phyloP scores from a whole-genome alignment of 1,284 basidiomycete species.

The Golubevia pallescens region DNA sequence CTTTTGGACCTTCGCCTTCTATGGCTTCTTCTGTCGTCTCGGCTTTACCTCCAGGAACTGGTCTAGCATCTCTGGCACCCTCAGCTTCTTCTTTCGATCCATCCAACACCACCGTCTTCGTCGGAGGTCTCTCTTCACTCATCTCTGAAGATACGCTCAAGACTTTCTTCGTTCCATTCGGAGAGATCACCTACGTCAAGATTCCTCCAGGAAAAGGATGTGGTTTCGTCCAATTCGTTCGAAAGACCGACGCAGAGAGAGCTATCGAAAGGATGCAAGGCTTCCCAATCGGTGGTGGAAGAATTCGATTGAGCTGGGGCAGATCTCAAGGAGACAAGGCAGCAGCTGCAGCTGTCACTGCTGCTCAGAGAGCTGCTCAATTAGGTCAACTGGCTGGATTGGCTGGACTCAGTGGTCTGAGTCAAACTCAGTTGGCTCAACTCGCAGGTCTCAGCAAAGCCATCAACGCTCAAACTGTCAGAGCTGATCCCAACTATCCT shows the following conservation, averaged over 20 bases:
- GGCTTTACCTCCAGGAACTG: too few relatives aligned
- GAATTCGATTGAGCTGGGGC: slow-evolving; percentile 90
- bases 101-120: slow-evolving; percentile 62
- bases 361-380: slow-evolving; percentile 35
- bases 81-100: slow-evolving; percentile 31
- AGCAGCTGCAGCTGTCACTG: slow-evolving; percentile 49
- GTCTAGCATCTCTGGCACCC: neutral
- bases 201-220: slow-evolving; percentile 94
- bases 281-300: slow-evolving; percentile 86
- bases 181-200: slow-evolving; percentile 72
- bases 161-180: slow-evolving; percentile 56
- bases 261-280: slow-evolving; percentile 97
- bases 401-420: slow-evolving; percentile 38
- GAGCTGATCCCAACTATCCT: too few relatives aligned
- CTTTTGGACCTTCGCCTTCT: neutral
- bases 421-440: slow-evolving; percentile 34
- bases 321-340: slow-evolving; percentile 67
- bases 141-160: slow-evolving; percentile 57
- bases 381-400: slow-evolving; percentile 40
- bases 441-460: slow-evolving; percentile 35
- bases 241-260: slow-evolving; percentile 85
- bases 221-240: slow-evolving; percentile 91
- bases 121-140: slow-evolving; percentile 53
- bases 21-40: neutral
- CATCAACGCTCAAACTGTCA: slow-evolving; percentile 16